phyloP scores from a whole-genome alignment of 1,284 basidiomycete species.

The Fomitopsis betulina region DNA sequence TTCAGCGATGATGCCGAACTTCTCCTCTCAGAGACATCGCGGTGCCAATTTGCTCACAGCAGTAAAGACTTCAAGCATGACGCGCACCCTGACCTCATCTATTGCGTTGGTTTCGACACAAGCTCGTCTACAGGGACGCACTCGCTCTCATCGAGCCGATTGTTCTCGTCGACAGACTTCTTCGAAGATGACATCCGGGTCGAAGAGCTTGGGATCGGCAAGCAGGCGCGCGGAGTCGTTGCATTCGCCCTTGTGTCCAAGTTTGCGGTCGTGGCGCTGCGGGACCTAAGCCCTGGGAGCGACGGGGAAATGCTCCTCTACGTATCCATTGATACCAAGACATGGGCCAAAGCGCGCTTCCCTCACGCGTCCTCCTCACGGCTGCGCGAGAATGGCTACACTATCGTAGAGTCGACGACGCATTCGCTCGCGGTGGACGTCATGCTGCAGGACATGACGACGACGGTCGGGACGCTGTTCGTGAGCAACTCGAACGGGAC shows the following conservation, averaged over 20 bases:
- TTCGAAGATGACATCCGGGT: conserved; percentile 60
- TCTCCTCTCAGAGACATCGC: conserved; percentile 65
- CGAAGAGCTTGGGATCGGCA: conserved; percentile 83
- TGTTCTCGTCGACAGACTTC: conserved; percentile 83
- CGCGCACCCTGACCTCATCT: conserved; percentile 71
- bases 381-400: conserved; percentile 89
- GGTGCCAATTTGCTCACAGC: conserved; percentile 86
- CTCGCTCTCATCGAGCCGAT: conserved; percentile 59
- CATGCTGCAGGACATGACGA: conserved; percentile 66
- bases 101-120: conserved; percentile 82
- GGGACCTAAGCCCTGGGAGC: conserved; percentile 48
- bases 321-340: conserved; percentile 76
- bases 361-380: conserved; percentile 80
- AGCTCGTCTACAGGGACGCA: conserved; percentile 44
- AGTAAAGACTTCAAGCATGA: conserved; percentile 73
- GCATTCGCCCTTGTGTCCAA: conserved; percentile 90
- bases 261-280: conserved; percentile 85
- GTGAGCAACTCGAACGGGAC: conserved; percentile 94
- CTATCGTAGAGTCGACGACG: conserved; percentile 89
- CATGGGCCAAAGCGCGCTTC: conserved; percentile 82
- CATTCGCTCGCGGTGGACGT: conserved; percentile 96
- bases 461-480: conserved; percentile 84
- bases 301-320: conserved; percentile 79
- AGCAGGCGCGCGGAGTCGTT: conserved; percentile 78
- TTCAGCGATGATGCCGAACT: conserved; percentile 59